Evolutionary conservation across 371 early-diverging fungal species (phyloP).

Genomic region (Choanephora cucurbitarum): DNA sequence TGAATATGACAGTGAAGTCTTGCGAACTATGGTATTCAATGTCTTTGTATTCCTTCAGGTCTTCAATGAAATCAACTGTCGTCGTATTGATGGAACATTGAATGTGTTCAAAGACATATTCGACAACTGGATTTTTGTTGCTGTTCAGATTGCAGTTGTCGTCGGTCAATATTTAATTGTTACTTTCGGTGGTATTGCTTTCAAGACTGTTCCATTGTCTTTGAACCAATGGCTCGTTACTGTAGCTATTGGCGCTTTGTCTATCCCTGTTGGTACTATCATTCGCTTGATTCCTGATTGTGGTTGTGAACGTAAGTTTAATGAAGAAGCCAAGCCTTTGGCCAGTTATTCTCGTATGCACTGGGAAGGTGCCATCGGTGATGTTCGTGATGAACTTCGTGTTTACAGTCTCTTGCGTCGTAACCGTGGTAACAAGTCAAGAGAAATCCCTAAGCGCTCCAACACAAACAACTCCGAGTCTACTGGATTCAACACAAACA

Average conservation of each 20-base stretch:
- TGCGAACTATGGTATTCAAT: constrained; percentile 92
- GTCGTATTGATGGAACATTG: constrained; percentile 71
- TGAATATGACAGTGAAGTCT: constrained; percentile 44
- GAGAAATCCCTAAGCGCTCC: constrained; percentile 15
- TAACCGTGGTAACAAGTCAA: constrained; percentile 23
- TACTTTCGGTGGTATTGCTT: constrained; percentile 87
- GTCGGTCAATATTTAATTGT: constrained; percentile 83
- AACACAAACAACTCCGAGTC: constrained; percentile 10
- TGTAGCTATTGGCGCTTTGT: constrained; percentile 72
- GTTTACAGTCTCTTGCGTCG: constrained; percentile 58
- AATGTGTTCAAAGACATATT: constrained; percentile 86
- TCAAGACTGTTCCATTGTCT: constrained; percentile 77
- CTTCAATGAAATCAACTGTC: constrained; percentile 91
- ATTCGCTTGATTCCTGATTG: constrained; percentile 75
- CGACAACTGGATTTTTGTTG: constrained; percentile 77
- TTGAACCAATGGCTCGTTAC: constrained; percentile 83
- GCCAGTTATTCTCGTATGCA: constrained; percentile 55
- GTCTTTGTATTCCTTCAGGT: constrained; percentile 94
- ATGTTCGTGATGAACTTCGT: constrained; percentile 47
- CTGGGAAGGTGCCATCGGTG: constrained; percentile 62
- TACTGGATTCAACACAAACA: constrained; percentile 10
- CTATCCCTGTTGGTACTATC: constrained; percentile 84
- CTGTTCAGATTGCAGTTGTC: constrained; percentile 71
- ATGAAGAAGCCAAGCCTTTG: constrained; percentile 58
- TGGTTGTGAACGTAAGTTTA: constrained; percentile 47